phyloP scores from a whole-genome alignment of 2,329 filamentous ascomycete genomes.

The Sporothrix brunneoviolacea region DNA sequence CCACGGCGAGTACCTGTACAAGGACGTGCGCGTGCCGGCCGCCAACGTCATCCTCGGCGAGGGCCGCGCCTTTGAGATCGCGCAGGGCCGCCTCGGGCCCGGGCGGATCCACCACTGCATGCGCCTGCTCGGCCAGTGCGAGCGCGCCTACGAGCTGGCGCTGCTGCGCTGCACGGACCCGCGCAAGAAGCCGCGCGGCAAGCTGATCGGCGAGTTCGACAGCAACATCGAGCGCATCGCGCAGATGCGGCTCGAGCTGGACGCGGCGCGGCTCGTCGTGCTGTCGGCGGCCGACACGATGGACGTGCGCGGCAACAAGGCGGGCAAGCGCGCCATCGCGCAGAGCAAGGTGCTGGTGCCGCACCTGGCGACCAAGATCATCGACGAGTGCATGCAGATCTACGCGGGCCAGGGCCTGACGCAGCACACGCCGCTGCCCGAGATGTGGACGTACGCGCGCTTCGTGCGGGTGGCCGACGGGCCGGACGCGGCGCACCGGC shows the following conservation, averaged over 20 bases:
- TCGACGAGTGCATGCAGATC: slow-evolving; percentile 88
- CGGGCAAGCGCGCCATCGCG: slow-evolving; percentile 88
- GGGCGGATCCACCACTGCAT: slow-evolving; percentile 97
- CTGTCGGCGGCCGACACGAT: slow-evolving; percentile 94
- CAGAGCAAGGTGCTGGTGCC: slow-evolving; percentile 92
- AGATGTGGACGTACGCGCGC: slow-evolving; percentile 74
- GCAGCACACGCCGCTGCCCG: slow-evolving; percentile 93
- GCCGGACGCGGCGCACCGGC: slow-evolving; percentile 86
- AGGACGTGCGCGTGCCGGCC: slow-evolving; percentile 79
- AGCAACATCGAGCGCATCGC: slow-evolving; percentile 95
- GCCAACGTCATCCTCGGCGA: slow-evolving; percentile 83
- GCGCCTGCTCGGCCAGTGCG: slow-evolving; percentile 85
- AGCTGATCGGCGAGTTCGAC: slow-evolving; percentile 79
- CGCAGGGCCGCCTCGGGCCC: slow-evolving; percentile 90
- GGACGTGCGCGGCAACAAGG: slow-evolving; percentile 80
- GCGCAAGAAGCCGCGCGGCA: slow-evolving; percentile 83
- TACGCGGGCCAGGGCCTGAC: slow-evolving; percentile 85
- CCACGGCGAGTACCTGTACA: slow-evolving; percentile 85
- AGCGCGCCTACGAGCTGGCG: slow-evolving; percentile 89
- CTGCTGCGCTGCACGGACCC: slow-evolving; percentile 89
- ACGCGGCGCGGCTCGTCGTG: slow-evolving; percentile 79
- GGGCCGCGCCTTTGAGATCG: slow-evolving; percentile 94
- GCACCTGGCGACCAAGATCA: slow-evolving; percentile 70
- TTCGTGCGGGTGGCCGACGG: slow-evolving; percentile 85
- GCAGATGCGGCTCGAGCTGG: slow-evolving; percentile 85